A percentile compares a stretch with the other conserved stretches of the same genome.
Conservation (phyloP, 2,329 filamentous ascomycete genomes). For the Daldinia sp. region DNA sequence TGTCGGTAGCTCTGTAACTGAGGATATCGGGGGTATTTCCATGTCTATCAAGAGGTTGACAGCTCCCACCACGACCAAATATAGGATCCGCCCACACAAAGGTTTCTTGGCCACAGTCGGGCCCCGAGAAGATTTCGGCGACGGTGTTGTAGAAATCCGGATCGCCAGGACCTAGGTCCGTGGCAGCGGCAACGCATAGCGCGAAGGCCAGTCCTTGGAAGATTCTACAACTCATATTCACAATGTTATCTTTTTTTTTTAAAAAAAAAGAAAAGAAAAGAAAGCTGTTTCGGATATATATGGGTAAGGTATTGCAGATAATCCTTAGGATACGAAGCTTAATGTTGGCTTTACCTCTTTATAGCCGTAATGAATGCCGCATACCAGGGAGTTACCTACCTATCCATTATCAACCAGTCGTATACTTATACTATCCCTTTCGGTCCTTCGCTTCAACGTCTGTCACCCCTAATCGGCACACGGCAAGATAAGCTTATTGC, state of each 20-base stretch:
- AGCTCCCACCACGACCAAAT: constrained; percentile 29
- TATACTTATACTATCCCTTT: neutral
- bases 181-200: neutral
- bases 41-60: constrained; percentile 28
- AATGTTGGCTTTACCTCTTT: neutral
- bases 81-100: constrained; percentile 34
- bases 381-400: too few species aligned
- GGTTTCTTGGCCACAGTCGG: constrained; percentile 21
- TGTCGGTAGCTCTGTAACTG: constrained; percentile 25
- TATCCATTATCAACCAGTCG: neutral
- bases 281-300: neutral
- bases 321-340: neutral
- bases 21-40: constrained; percentile 31
- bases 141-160: constrained; percentile 32
- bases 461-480: neutral
- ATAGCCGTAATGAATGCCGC: neutral
- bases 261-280: too few species aligned
- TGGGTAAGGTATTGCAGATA: too few species aligned
- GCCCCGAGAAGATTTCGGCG: constrained; percentile 24
- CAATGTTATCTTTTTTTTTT: too few species aligned
- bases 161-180: constrained; percentile 12
- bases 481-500: constrained; percentile 26
- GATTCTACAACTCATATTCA: constrained; percentile 2
- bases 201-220: constrained; percentile 1
- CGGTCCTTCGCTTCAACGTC: constrained; percentile 7